Conservation (phyloP, 768 basidiomycete genomes). For the Krasilnikovozyma curviuscula region DNA sequence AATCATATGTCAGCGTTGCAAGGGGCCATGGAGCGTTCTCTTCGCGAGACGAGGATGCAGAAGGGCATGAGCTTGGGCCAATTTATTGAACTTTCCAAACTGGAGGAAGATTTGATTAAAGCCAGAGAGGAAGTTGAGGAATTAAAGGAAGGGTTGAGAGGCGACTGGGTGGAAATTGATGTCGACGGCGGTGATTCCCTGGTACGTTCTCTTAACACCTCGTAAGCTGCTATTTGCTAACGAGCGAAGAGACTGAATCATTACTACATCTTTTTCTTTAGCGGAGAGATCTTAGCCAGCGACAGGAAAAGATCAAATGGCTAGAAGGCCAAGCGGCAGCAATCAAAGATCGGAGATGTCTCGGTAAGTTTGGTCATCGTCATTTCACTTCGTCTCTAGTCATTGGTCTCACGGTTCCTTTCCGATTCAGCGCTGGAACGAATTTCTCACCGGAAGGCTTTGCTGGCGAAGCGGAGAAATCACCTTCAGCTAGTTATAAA, state of each 20-base stretch:
- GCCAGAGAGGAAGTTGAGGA: too few species aligned
- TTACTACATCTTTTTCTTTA: slow-evolving; percentile 22
- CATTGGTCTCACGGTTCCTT: too few species aligned
- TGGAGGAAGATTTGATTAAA: not conserved
- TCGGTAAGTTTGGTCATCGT: slow-evolving; percentile 29
- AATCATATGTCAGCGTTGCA: slow-evolving; percentile 10
- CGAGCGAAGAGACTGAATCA: too few species aligned
- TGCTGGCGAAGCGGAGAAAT: too few species aligned
- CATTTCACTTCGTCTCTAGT: too few species aligned
- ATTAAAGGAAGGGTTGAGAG: not conserved
- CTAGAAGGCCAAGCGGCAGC: slow-evolving; percentile 31
- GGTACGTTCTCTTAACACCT: not conserved
- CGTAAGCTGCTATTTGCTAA: not conserved
- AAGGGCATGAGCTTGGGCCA: slow-evolving; percentile 26
- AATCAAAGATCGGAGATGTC: slow-evolving; percentile 32
- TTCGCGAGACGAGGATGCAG: slow-evolving; percentile 27
- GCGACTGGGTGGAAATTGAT: not conserved
- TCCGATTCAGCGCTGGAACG: too few species aligned
- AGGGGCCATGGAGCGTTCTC: slow-evolving; percentile 20
- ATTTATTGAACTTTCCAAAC: slow-evolving; percentile 30
- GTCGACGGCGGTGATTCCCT: not conserved
- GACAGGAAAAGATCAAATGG: slow-evolving; percentile 37
- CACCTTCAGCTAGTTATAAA: not conserved
- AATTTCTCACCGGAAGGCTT: too few species aligned
- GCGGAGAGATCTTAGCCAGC: slow-evolving; percentile 52